Conservation (phyloP, 768 basidiomycete species). For the Mycena maculata region DNA sequence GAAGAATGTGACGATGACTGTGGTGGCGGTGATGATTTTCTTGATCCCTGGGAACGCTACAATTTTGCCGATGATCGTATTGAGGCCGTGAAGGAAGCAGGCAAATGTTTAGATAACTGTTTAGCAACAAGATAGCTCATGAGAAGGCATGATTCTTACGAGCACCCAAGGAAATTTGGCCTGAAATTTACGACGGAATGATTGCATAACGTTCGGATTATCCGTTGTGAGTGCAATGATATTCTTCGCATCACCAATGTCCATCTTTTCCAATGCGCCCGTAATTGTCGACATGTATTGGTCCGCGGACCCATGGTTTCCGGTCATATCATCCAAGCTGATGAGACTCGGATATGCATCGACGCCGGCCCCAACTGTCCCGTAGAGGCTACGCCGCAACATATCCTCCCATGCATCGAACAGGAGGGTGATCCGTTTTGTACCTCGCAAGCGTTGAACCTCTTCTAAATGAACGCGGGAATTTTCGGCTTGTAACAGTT, state of each 20-base stretch:
- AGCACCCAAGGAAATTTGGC: slow-evolving; percentile 40
- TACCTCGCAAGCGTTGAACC: background rate
- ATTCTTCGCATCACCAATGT: slow-evolving; percentile 29
- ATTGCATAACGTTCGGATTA: slow-evolving; percentile 47
- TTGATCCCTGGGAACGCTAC: slow-evolving; percentile 39
- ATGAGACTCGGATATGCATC: background rate
- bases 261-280: slow-evolving; percentile 37
- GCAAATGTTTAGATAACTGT: no score
- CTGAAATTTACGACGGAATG: slow-evolving; percentile 36
- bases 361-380: background rate
- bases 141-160: no score
- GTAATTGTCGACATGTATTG: background rate
- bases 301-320: background rate
- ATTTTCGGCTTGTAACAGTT: background rate
- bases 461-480: background rate
- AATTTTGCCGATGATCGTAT: slow-evolving; percentile 46
- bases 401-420: slow-evolving; percentile 6
- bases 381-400: background rate
- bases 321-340: background rate
- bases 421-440: background rate
- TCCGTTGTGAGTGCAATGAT: slow-evolving; percentile 44
- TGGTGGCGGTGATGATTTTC: slow-evolving; percentile 28
- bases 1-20: slow-evolving; percentile 43
- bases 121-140: no score
- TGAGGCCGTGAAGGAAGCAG: slow-evolving; percentile 46